Base-by-base conservation (phyloP, 2,329 filamentous ascomycete species). In the Penicillium sp. region DNA sequence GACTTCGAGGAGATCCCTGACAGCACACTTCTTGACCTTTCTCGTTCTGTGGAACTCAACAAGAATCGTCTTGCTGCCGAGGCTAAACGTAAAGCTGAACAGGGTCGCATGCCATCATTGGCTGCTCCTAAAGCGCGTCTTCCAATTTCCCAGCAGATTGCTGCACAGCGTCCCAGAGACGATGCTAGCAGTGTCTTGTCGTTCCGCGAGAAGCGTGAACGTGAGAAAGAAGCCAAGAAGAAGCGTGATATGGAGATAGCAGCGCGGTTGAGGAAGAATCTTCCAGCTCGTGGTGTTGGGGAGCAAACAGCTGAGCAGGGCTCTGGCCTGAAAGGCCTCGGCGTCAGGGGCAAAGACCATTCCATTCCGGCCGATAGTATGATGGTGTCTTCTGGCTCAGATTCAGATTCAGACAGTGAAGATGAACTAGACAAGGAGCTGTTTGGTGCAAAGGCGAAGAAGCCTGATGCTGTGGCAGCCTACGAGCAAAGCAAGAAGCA, bases 311-410 rank as follows among this genome's bases (percentile, higher is more conserved):
- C 82, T 7, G 87, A 90, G 52, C 90, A 91, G 68, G 90, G 90
- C 2, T 94, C 90, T 52, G 91, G 89, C 17, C 75, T 94, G 8
- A 81, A 84, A 56, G 87, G 86, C 21, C 80, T 95, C 43, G 84
- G 88, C 29, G 78, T 91, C 1, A 78, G 83, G 49, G 90, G 90
- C 52, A 94, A 93, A 72, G 91, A 94, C 48, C 88, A 93, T 65
- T 81, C 83, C 62, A 80, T 84, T 3, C 82, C 84, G 1, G 81
- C 82, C 56, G 89, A 89, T 57, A 91, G 93, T 58, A 91, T 97
- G 70, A 96, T 97, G 91, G 90, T 97, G 34, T 86, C 84, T 5
- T 87, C 84, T 24, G 75, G 70, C 4, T 75, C 74, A 20, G 86
- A 88, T 51, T 89, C 86, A 13, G 78, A 80, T 52, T 87, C 86